Evolutionary conservation across 495 filamentous ascomycete species (phyloP).

Genomic region (Neurospora intermedia): DNA sequence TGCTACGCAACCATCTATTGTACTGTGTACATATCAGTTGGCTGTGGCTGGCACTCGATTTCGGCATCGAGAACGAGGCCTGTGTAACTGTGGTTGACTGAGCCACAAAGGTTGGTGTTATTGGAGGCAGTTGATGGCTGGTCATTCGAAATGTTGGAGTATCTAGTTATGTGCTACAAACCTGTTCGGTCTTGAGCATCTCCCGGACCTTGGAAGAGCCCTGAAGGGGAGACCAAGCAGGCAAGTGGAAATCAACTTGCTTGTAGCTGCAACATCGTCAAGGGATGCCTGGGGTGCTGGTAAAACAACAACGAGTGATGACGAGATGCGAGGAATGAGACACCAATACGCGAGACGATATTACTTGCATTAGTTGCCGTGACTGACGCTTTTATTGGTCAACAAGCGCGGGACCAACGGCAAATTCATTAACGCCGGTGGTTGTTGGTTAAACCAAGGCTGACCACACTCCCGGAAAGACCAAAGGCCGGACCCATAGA

Average conservation of each 20-base stretch:
- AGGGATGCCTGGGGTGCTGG: not conserved
- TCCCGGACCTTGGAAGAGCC: not conserved
- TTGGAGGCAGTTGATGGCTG: not conserved
- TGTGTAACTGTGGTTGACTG: not conserved
- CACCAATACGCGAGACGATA: not conserved
- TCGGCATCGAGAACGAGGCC: not conserved
- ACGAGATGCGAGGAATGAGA: not conserved
- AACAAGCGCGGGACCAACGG: not conserved
- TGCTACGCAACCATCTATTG: not conserved
- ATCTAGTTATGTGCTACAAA: not conserved
- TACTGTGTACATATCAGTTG: not conserved
- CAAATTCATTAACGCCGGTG: not conserved
- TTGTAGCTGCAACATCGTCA: not conserved
- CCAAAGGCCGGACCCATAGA: not conserved
- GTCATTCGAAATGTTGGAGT: not conserved
- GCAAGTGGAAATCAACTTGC: not conserved
- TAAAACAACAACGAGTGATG: not conserved
- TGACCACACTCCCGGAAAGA: not conserved
- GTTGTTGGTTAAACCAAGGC: not conserved
- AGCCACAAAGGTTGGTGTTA: not conserved
- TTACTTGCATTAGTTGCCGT: not conserved
- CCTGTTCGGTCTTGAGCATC: not conserved
- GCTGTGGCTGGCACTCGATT: not conserved
- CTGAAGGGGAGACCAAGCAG: not conserved
- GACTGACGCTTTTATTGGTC: not conserved